Evolutionary conservation across 805 yeast genomes (phyloP).

Genomic region (Lachancea meyersii): DNA sequence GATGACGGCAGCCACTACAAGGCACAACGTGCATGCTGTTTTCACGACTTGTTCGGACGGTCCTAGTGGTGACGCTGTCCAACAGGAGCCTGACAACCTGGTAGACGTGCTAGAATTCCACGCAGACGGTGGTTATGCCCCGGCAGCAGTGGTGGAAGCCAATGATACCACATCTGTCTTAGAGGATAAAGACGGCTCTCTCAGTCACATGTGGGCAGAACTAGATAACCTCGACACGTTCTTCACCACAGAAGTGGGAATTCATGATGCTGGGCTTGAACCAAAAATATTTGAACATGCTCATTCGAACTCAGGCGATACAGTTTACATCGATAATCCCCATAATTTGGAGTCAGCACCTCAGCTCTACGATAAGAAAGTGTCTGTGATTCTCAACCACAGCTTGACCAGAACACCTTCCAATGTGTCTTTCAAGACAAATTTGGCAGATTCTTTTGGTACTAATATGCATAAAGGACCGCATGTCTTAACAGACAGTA

Average conservation of each 20-base stretch:
- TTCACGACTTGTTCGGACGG: conserved; percentile 68
- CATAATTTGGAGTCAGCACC: conserved; percentile 67
- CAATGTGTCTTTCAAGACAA: conserved; percentile 68
- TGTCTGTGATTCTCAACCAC: conserved; percentile 63
- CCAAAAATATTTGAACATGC: conserved; percentile 27
- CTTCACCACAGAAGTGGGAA: conserved; percentile 54
- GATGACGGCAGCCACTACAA: conserved; percentile 76
- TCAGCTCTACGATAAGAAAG: conserved; percentile 72
- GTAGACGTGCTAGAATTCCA: conserved; percentile 32
- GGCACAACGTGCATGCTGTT: conserved; percentile 93
- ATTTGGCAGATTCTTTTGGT: conserved; percentile 62
- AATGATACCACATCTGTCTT: conserved; percentile 32
- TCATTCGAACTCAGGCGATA: conserved; percentile 51
- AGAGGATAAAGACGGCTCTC: conserved; percentile 64
- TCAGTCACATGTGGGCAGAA: conserved; percentile 90
- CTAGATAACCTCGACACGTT: conserved; percentile 83
- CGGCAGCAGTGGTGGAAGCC: conserved; percentile 23
- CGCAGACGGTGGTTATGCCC: conserved; percentile 28
- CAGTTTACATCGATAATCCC: conserved; percentile 44
- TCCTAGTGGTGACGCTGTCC: conserved; percentile 15
- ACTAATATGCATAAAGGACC: conserved; percentile 25
- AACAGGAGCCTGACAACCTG: conserved; percentile 18
- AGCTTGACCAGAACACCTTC: conserved; percentile 71
- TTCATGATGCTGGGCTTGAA: conserved; percentile 14
- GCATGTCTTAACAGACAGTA: conserved; percentile 8